Percentiles rank a stretch among this genome's conserved stretches.
These are phyloP conservation scores for Teratosphaeria destructans DNA, from an alignment of 2,329 filamentous ascomycete species.

Conservation along the genomic window DNA sequence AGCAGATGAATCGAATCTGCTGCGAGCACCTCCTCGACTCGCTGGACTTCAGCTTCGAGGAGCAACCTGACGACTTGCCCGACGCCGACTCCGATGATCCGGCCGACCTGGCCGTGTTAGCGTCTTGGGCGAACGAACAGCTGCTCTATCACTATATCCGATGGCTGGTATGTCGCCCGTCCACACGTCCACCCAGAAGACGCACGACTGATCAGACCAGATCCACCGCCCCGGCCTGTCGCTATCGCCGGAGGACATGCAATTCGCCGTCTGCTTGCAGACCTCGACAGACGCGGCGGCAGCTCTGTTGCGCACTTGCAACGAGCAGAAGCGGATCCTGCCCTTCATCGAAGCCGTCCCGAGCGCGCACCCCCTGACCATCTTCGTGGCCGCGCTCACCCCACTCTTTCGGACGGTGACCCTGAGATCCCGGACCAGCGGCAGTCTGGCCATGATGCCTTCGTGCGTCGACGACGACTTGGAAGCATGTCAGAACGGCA, in stretches of 20 bases:
- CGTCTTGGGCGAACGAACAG: constrained; percentile 6
- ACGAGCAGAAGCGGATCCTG: neutral
- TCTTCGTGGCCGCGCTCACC: constrained; percentile 4
- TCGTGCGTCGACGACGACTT: neutral
- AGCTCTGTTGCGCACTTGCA: neutral
- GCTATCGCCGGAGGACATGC: neutral
- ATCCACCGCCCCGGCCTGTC: constrained; percentile 6
- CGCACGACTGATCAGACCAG: neutral
- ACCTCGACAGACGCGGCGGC: constrained; percentile 3
- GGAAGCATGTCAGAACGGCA: neutral
- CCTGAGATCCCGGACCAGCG: neutral
- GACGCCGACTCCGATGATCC: constrained; percentile 2
- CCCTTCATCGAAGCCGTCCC: constrained; percentile 2
- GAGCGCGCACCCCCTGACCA: constrained; percentile 1
- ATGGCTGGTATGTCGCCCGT: constrained; percentile 1
- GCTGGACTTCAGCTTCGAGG: constrained; percentile 3
- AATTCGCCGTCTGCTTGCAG: constrained; percentile 5
- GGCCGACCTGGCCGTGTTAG: constrained; percentile 2
- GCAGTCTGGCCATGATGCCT: neutral
- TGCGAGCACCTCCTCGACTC: constrained; percentile 6
- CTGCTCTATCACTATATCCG: constrained; percentile 6
- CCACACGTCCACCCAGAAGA: neutral
- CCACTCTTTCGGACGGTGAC: constrained; percentile 2
- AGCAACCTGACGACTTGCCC: constrained; percentile 4
- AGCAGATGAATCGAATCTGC: constrained; percentile 7